Evolutionary conservation across 805 yeast species (phyloP).

Genomic region (Metschnikowia arizonensis): DNA sequence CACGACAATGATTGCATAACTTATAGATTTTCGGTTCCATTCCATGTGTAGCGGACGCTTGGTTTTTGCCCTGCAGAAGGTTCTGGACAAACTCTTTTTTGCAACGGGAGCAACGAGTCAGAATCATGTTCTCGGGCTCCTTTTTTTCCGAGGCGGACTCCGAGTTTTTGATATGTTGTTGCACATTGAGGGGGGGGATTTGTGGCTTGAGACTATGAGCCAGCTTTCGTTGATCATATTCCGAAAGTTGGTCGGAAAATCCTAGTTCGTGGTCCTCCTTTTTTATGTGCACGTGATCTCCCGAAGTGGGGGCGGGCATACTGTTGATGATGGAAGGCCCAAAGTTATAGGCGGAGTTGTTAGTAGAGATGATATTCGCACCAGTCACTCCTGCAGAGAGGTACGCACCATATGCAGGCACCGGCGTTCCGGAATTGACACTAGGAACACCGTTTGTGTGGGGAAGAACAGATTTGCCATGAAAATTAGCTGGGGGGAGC

Average conservation of each 20-base stretch:
- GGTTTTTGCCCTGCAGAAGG: slow-evolving; percentile 29
- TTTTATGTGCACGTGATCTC: slow-evolving; percentile 8
- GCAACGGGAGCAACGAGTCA: slow-evolving; percentile 49
- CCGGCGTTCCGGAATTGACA: not conserved
- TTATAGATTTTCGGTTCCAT: slow-evolving; percentile 45
- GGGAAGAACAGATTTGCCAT: too few species aligned
- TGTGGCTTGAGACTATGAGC: slow-evolving; percentile 24
- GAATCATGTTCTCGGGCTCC: slow-evolving; percentile 11
- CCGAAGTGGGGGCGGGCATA: slow-evolving; percentile 8
- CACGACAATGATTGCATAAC: slow-evolving; percentile 62
- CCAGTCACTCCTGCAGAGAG: not conserved
- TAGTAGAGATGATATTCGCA: slow-evolving; percentile 5
- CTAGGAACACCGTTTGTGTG: not conserved
- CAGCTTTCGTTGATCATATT: slow-evolving; percentile 5
- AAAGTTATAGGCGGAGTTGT: slow-evolving; percentile 12
- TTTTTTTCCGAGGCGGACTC: slow-evolving; percentile 7
- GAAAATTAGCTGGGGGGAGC: too few species aligned
- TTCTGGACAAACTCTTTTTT: slow-evolving; percentile 54
- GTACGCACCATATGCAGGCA: not conserved
- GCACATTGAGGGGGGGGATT: slow-evolving; percentile 43
- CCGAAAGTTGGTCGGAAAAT: not conserved
- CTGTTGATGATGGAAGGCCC: slow-evolving; percentile 9
- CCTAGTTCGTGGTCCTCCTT: slow-evolving; percentile 6
- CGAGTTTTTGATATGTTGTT: slow-evolving; percentile 33
- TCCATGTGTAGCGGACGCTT: slow-evolving; percentile 26